These are phyloP conservation scores for Picochlorum sp. DNA, from an alignment of 139 green algal species.

Conservation along the genomic window DNA sequence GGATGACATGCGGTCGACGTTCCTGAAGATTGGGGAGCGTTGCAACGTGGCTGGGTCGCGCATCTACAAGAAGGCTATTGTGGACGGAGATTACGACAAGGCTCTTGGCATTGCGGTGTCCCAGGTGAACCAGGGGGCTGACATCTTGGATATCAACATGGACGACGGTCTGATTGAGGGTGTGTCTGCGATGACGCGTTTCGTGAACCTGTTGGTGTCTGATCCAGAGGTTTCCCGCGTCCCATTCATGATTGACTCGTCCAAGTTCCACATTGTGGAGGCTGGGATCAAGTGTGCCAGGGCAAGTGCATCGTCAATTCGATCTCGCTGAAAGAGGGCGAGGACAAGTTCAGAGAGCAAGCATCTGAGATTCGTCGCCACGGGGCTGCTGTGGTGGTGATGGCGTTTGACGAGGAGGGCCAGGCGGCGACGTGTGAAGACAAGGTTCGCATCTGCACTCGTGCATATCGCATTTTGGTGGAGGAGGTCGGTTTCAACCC, in stretches of 20 bases:
- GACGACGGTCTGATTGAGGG: constrained; percentile 96
- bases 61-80: constrained; percentile 96
- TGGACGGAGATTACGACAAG: constrained; percentile 92
- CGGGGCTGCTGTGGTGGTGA: constrained; percentile 93
- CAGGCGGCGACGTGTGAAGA: constrained; percentile 64
- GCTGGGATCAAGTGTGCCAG: constrained; percentile 92
- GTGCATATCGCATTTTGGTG: constrained; percentile 91
- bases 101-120: constrained; percentile 40
- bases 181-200: constrained; percentile 88
- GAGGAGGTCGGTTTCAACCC: constrained; percentile 90
- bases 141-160: constrained; percentile 99
- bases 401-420: constrained; percentile 97
- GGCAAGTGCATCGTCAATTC: constrained; percentile 98
- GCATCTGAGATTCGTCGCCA: constrained; percentile 75
- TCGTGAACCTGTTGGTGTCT: constrained; percentile 93
- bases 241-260: constrained; percentile 98
- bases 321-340: constrained; percentile 96
- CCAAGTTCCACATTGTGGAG: constrained; percentile 96
- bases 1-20: constrained; percentile 71
- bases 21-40: constrained; percentile 93
- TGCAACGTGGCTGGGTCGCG: constrained; percentile 95
- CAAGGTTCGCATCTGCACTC: constrained; percentile 87
- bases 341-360: constrained; percentile 82
- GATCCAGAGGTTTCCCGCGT: constrained; percentile 90
- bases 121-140: constrained; percentile 63